phyloP scores from a whole-genome alignment of 805 yeast genomes.

The Candida mattraensis region DNA sequence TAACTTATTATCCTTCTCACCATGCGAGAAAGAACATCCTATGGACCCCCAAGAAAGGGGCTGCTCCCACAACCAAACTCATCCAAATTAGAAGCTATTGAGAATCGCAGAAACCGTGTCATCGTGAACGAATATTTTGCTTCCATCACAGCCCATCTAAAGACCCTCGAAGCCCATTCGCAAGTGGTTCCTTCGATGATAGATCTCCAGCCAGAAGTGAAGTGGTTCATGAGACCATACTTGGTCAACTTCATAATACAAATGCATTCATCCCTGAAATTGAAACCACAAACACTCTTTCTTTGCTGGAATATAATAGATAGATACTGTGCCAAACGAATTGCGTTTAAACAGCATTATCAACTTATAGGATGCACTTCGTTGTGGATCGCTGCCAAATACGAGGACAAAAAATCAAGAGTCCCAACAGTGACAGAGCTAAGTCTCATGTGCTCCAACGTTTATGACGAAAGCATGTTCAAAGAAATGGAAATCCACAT shows the following conservation, averaged over 20 bases:
- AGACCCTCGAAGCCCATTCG: constrained; percentile 40
- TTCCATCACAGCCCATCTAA: constrained; percentile 39
- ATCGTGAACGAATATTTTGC: constrained; percentile 43
- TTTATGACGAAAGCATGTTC: constrained; percentile 50
- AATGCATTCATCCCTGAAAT: constrained; percentile 55
- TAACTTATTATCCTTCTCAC: background rate
- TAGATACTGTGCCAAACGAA: constrained; percentile 85
- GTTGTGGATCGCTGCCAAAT: constrained; percentile 88
- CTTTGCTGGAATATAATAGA: constrained; percentile 78
- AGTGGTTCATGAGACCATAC: constrained; percentile 68
- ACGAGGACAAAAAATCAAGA: constrained; percentile 59
- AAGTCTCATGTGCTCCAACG: constrained; percentile 55
- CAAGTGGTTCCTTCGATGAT: constrained; percentile 54
- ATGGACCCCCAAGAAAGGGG: constrained; percentile 37
- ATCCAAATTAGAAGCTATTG: constrained; percentile 46
- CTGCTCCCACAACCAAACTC: constrained; percentile 35
- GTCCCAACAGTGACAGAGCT: constrained; percentile 57
- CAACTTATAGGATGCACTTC: constrained; percentile 91
- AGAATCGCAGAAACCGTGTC: constrained; percentile 43
- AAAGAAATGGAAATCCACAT: constrained; percentile 48
- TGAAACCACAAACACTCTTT: constrained; percentile 65
- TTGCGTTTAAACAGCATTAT: constrained; percentile 81
- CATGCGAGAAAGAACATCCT: constrained; percentile 21
- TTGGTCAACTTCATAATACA: constrained; percentile 81
- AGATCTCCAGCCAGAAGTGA: constrained; percentile 84